Base-by-base conservation (phyloP, 345 rosid species). In the Boechera stricta region DNA sequence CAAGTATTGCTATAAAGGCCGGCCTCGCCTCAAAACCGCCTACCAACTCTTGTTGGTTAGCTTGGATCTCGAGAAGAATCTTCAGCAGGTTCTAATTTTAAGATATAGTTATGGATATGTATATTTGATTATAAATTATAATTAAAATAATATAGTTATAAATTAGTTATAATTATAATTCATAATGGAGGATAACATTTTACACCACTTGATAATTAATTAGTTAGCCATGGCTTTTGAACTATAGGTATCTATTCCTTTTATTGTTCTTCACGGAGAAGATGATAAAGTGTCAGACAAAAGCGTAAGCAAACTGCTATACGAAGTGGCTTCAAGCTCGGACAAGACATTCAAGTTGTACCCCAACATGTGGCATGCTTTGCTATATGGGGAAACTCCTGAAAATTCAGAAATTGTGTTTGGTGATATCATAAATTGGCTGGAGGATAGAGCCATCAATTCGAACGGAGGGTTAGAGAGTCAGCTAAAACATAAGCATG, bases 301-400 rank as follows among this genome's bases (percentile, higher is more conserved):
- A 80, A 28, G 82, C 3, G 82, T 78, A 0, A 92, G 98, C 87
- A 71, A 82, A 67, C 67, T 81, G 70, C 79, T 91, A 5, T 74
- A 67, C 38, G 75, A 71, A 4, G 71, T 73, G 10, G 96, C 98
- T 21, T 78, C 85, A 65, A 90, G 90, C 83, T 60, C 64, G 6
- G 97, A 92, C 89, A 94, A 91, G 86, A 83, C 88, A 13, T 51
- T 92, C 24, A 92, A 89, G 81, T 18, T 90, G 69, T 91, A 94
- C 35, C 84, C 87, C 0, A 86, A 74, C n/a, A 90, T 94, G 98
- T 92, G 97, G 97, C 98, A 94, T n/a, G 93, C 89, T 39, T 51
- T 92, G 38, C 82, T 94, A 6, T 89, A 82, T 48, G 97, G 97
- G 2, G 97, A 94, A 52, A 77, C 93, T 21, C 68, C 58, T 1